Conservation (phyloP, 768 basidiomycete species). For the Zangia roseola region DNA sequence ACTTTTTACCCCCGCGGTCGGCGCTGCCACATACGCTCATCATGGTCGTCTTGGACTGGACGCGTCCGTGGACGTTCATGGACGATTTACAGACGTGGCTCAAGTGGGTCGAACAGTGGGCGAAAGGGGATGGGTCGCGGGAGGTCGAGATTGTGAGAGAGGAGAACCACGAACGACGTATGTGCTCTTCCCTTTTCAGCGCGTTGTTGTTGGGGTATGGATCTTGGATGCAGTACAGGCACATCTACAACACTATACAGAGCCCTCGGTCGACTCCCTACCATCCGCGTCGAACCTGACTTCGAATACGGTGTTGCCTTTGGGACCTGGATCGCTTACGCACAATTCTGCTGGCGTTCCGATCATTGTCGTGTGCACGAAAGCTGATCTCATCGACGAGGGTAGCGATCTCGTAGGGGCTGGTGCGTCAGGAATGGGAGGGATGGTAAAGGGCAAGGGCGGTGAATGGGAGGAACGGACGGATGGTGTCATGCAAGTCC, state of each 20-base stretch:
- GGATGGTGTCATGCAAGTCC: slow-evolving; percentile 93
- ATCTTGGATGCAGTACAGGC: slow-evolving; percentile 63
- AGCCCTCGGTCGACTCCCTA: slow-evolving; percentile 68
- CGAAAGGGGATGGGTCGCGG: slow-evolving; percentile 60
- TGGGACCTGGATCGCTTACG: slow-evolving; percentile 82
- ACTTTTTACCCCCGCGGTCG: slow-evolving; percentile 72
- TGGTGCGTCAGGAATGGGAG: slow-evolving; percentile 81
- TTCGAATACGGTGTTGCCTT: slow-evolving; percentile 70
- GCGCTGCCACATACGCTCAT: slow-evolving; percentile 71
- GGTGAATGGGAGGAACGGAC: slow-evolving; percentile 95
- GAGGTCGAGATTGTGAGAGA: slow-evolving; percentile 76
- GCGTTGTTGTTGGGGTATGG: not conserved
- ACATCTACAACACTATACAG: slow-evolving; percentile 86
- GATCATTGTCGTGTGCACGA: slow-evolving; percentile 87
- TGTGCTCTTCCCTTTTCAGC: slow-evolving; percentile 30
- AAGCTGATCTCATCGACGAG: slow-evolving; percentile 91
- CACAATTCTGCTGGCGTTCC: slow-evolving; percentile 86
- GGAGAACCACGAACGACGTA: slow-evolving; percentile 81
- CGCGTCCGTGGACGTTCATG: slow-evolving; percentile 88
- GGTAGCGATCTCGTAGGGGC: slow-evolving; percentile 62
- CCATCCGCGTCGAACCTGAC: slow-evolving; percentile 58
- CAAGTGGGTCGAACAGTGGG: slow-evolving; percentile 81
- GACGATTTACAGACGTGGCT: slow-evolving; percentile 86
- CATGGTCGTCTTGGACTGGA: slow-evolving; percentile 93
- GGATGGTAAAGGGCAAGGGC: slow-evolving; percentile 89